Base-by-base conservation (phyloP, 176 grass and related monocot genomes). In the Oryza rufipogon region DNA sequence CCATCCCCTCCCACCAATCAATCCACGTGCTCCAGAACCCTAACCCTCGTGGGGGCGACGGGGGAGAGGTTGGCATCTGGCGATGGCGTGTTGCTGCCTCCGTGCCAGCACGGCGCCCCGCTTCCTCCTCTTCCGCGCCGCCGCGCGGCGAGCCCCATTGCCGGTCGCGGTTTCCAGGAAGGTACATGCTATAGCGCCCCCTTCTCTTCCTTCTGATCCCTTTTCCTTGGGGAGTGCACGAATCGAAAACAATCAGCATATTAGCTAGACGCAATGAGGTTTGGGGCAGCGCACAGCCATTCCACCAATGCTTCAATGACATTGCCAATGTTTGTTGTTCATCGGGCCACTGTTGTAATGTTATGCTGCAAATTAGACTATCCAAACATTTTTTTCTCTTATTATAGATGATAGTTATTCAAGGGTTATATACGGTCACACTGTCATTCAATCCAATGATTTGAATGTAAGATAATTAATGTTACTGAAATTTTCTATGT, bases 81-180 rank as follows among this genome's bases (percentile, higher is more conserved):
- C 80, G 28, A 90, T 90, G 89, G 80, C 89, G 47, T 86, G 68
- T 70, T 87, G 80, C 84, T 90, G 71, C 89, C 64, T 90, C 80
- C 84, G 84, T 41, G 84, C 80, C 75, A 75, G 80, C 48, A 61
- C 84, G 47, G 79, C 74, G 26, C 88, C 88, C 20, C 79, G 68
- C 67, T 58, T 68, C 34, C 63, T 81, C 79, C 68, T 86, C 63
- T 61, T 83, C 84, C 74, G 69, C 15, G 64, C 69, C 28, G 84
- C 69, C 39, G 63, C 49, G 22, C 84, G 63, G 41, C 84, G 41
- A 34, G 41, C 68, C 30, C 75, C 70, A 48, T 69, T 60, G 75
- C 84, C 89, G 34, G 49, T 84, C 64, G 71, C 64, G 41, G 63
- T 75, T 47, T 75, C 67, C 89, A 63, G 75, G 34, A 87, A 64